These are phyloP conservation scores for Artemisia argyi DNA, from an alignment of 129 eudicot genomes.

Conservation along the genomic window DNA sequence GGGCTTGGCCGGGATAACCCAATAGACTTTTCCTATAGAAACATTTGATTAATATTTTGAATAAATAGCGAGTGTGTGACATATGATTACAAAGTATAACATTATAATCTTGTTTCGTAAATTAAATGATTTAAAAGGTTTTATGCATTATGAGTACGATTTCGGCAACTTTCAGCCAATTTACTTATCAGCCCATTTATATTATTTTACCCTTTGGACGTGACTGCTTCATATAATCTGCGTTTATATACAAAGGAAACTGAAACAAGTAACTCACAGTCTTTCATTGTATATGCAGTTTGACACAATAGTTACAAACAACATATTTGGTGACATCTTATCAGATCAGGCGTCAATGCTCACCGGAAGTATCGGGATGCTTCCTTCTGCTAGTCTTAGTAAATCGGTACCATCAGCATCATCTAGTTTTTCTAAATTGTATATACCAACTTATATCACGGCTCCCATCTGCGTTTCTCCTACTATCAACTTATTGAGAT, in stretches of 20 bases:
- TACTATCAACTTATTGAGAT: not conserved
- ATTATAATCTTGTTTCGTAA: no score
- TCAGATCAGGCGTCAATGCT: slow-evolving; percentile 97
- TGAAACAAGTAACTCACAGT: not conserved
- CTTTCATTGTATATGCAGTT: slow-evolving; percentile 56
- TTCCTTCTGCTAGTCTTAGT: slow-evolving; percentile 97
- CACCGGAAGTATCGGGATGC: slow-evolving; percentile 96
- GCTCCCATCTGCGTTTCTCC: not conserved
- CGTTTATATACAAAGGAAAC: not conserved
- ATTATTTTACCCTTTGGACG: no score
- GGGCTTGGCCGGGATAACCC: no score
- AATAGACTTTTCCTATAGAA: not conserved
- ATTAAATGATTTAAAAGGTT: no score
- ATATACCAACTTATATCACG: not conserved
- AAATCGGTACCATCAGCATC: slow-evolving; percentile 42
- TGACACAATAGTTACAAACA: slow-evolving; percentile 73
- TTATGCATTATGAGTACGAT: no score
- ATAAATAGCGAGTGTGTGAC: no score
- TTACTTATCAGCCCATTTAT: not conserved
- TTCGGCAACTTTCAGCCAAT: not conserved
- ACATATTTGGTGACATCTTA: slow-evolving; percentile 91
- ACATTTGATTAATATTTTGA: no score
- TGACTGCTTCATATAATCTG: not conserved
- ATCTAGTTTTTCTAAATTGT: not conserved
- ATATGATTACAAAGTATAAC: no score